Evolutionary conservation across 129 eudicot genomes (phyloP).

Genomic region (Flaveria robusta): DNA sequence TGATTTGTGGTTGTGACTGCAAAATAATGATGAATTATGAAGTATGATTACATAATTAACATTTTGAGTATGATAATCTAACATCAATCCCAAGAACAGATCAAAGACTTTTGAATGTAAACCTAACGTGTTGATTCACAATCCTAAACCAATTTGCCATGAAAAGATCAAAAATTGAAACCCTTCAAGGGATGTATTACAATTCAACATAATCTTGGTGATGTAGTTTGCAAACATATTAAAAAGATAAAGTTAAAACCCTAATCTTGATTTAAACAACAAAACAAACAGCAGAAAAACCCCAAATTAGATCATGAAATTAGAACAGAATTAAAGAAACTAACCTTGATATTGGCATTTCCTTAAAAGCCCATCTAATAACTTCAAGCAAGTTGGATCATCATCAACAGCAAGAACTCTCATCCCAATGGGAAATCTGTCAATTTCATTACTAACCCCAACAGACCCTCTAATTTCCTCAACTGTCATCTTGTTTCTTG

Average conservation of each 20-base stretch:
- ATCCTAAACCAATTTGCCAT: neutral
- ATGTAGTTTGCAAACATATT: constrained; percentile 14
- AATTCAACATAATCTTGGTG: constrained; percentile 1
- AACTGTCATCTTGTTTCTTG: constrained; percentile 57
- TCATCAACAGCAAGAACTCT: constrained; percentile 98
- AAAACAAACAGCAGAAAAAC: neutral
- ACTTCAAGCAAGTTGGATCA: constrained; percentile 77
- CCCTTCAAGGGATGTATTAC: neutral
- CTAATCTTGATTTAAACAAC: constrained; percentile 8
- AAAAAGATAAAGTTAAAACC: constrained; percentile 5
- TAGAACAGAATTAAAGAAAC: constrained; percentile 23
- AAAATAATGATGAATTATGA: constrained; percentile 9
- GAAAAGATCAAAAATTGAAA: constrained; percentile 13
- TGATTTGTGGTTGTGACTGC: constrained; percentile 70
- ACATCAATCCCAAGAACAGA: constrained; percentile 30
- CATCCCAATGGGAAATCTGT: constrained; percentile 82
- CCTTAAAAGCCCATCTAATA: constrained; percentile 64
- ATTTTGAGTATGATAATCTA: neutral
- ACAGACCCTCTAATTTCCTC: constrained; percentile 57
- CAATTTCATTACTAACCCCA: constrained; percentile 43
- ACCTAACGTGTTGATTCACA: constrained; percentile 3
- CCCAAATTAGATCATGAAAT: constrained; percentile 19
- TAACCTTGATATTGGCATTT: constrained; percentile 87
- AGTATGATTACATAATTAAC: neutral
- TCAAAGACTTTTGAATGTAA: constrained; percentile 19